These are phyloP conservation scores for Pilatotrama ljubarskyi DNA, from an alignment of 768 basidiomycete genomes.

Conservation along the genomic window DNA sequence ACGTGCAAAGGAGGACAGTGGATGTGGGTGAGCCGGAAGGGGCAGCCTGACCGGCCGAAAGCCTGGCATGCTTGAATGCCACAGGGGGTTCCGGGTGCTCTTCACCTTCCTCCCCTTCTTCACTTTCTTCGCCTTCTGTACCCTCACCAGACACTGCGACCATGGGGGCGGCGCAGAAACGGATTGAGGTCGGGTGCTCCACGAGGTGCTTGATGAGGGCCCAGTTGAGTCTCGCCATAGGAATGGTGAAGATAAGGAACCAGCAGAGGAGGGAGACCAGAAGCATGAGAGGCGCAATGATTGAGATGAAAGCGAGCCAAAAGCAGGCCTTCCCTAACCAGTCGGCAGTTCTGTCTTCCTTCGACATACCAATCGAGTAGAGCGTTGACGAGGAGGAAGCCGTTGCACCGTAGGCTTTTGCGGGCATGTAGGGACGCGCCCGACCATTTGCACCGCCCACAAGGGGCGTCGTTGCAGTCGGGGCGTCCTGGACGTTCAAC, in stretches of 20 bases:
- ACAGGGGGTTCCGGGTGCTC: constrained; percentile 42
- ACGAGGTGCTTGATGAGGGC: constrained; percentile 85
- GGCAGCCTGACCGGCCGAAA: constrained; percentile 86
- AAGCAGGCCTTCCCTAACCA: constrained; percentile 75
- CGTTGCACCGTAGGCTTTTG: constrained; percentile 74
- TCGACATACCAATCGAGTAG: constrained; percentile 17
- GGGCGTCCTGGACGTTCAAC: constrained; percentile 29
- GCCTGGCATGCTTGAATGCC: constrained; percentile 68
- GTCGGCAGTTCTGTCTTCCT: constrained; percentile 37
- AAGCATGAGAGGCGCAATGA: constrained; percentile 90
- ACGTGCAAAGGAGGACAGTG: constrained; percentile 92
- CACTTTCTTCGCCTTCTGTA: constrained; percentile 9
- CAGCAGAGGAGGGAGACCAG: constrained; percentile 89
- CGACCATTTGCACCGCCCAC: constrained; percentile 39
- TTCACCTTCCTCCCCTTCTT: constrained; percentile 18
- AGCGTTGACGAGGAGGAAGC: constrained; percentile 24
- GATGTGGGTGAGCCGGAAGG: constrained; percentile 81
- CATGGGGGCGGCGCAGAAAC: constrained; percentile 88
- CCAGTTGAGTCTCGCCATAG: constrained; percentile 98
- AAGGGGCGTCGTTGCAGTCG: constrained; percentile 49
- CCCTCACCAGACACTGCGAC: constrained; percentile 52
- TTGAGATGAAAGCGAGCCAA: constrained; percentile 71
- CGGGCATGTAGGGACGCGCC: constrained; percentile 25
- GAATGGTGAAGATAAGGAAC: constrained; percentile 93
- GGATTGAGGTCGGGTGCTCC: constrained; percentile 76